Conservation (phyloP, 1,284 basidiomycete species). For the Leccinum subrobustum region DNA sequence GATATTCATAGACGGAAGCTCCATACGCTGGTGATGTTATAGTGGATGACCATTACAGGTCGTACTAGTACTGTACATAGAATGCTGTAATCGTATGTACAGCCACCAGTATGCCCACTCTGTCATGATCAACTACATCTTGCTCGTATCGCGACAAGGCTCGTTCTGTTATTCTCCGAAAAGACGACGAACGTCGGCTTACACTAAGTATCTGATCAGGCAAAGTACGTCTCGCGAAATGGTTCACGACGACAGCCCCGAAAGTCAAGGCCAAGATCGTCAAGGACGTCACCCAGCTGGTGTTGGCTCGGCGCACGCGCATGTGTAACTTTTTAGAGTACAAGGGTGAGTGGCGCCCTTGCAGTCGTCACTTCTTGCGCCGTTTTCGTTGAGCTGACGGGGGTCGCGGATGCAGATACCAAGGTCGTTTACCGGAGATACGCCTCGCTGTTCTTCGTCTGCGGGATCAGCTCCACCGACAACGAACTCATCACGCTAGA, state of each 20-base stretch:
- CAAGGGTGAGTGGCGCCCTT: constrained; percentile 67
- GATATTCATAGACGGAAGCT: background rate
- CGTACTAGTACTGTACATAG: background rate
- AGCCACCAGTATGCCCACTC: constrained; percentile 26
- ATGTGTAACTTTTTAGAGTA: constrained; percentile 99
- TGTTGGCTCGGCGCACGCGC: constrained; percentile 90
- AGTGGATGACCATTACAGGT: background rate
- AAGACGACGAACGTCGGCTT: constrained; percentile 8
- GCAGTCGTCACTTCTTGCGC: background rate
- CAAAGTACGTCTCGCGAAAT: constrained; percentile 97
- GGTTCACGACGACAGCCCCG: constrained; percentile 95
- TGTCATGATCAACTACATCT: constrained; percentile 83
- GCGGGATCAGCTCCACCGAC: constrained; percentile 85
- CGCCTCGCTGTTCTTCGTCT: constrained; percentile 97
- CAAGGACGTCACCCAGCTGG: constrained; percentile 98
- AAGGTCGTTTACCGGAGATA: constrained; percentile 98
- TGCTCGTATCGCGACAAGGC: constrained; percentile 95
- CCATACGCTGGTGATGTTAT: background rate
- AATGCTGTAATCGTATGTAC: constrained; percentile 11
- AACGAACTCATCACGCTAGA: constrained; percentile 95
- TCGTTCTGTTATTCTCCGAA: constrained; percentile 28
- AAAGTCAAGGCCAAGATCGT: constrained; percentile 98
- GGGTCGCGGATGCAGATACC: constrained; percentile 54
- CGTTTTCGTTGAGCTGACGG: background rate
- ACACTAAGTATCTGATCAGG: constrained; percentile 48